These are phyloP conservation scores for Beauveria sp. DNA, from an alignment of 2,329 filamentous ascomycete species.

Conservation along the genomic window DNA sequence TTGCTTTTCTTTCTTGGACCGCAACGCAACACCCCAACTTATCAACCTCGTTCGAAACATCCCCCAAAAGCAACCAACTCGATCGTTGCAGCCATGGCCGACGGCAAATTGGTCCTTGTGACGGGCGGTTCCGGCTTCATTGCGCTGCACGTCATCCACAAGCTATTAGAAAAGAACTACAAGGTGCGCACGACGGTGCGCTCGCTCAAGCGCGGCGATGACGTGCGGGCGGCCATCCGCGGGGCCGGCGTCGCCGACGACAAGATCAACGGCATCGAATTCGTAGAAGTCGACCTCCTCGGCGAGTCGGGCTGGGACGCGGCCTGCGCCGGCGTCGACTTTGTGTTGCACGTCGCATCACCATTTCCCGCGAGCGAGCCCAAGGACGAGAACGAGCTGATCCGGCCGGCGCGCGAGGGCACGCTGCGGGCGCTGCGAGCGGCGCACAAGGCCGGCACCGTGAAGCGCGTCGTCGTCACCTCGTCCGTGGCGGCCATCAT, in stretches of 20 bases:
- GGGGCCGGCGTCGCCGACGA: constrained; percentile 6
- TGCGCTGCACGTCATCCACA: constrained; percentile 17
- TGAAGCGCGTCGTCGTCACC: constrained; percentile 15
- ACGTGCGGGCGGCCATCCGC: constrained; percentile 13
- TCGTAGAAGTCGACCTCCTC: constrained; percentile 25
- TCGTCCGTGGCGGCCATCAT: constrained; percentile 11
- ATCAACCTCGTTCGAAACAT: too few species aligned
- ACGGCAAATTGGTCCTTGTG: constrained; percentile 14
- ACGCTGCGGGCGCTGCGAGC: constrained; percentile 15
- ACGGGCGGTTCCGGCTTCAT: constrained; percentile 20
- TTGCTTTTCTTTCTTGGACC: too few species aligned
- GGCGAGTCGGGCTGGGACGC: constrained; percentile 20
- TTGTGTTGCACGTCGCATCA: constrained; percentile 27
- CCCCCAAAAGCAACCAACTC: not conserved
- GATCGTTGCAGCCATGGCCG: not conserved
- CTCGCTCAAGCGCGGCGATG: constrained; percentile 12
- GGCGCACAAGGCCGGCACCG: constrained; percentile 13
- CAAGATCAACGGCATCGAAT: constrained; percentile 15
- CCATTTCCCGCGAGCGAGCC: constrained; percentile 20
- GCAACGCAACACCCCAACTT: too few species aligned
- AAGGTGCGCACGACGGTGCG: constrained; percentile 15
- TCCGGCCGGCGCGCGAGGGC: constrained; percentile 16
- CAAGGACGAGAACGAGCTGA: constrained; percentile 13
- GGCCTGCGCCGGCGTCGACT: constrained; percentile 21
- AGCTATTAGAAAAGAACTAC: constrained; percentile 16